A percentile compares a stretch with the other conserved stretches of the same genome.
Evolutionary conservation across 352 stramenopile genomes (phyloP).

Genomic region (Blastocystis sp.): DNA sequence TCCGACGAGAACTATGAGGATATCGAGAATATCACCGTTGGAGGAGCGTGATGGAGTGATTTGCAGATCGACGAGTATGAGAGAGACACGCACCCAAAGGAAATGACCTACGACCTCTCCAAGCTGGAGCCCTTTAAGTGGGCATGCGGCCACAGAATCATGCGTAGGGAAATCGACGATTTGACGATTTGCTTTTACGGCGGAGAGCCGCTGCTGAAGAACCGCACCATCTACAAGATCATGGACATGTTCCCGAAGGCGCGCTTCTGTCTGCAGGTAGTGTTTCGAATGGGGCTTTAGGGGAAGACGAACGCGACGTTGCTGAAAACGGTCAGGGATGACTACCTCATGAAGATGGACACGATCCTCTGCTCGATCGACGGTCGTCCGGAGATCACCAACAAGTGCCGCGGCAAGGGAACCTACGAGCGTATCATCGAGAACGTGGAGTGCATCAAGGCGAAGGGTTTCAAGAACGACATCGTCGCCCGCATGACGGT

Average conservation of each 20-base stretch:
- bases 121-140: constrained; percentile 68
- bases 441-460: constrained; percentile 72
- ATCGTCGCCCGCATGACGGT: constrained; percentile 74
- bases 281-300: constrained; percentile 31
- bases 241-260: constrained; percentile 72
- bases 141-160: background rate
- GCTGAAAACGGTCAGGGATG: constrained; percentile 72
- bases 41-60: background rate
- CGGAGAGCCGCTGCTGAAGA: constrained; percentile 72
- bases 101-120: constrained; percentile 66
- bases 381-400: constrained; percentile 72
- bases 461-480: constrained; percentile 72
- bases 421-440: constrained; percentile 73
- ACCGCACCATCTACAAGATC: constrained; percentile 73
- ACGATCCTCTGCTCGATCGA: constrained; percentile 73
- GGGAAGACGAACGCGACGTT: constrained; percentile 73
- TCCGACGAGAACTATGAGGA: constrained; percentile 72
- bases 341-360: constrained; percentile 72
- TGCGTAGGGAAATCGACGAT: constrained; percentile 69
- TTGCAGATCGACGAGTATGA: constrained; percentile 66
- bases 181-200: constrained; percentile 73
- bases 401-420: constrained; percentile 71
- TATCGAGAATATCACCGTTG: constrained; percentile 67
- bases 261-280: constrained; percentile 35
- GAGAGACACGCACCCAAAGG: constrained; percentile 65